phyloP scores from a whole-genome alignment of 257 asterid genomes.

The Primulina huaijiensis region DNA sequence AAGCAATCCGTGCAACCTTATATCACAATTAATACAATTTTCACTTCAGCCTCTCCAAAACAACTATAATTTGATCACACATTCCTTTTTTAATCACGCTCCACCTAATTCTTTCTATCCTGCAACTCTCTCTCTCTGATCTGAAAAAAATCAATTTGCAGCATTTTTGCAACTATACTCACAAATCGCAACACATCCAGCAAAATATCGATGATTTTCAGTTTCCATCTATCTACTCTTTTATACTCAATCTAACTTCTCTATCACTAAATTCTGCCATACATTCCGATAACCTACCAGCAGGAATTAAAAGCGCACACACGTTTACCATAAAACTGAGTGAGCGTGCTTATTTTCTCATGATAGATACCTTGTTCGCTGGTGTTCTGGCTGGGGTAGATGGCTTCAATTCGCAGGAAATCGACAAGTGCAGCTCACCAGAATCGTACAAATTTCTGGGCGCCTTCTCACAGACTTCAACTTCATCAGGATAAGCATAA shows the following conservation, averaged over 20 bases:
- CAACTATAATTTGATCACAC: neutral
- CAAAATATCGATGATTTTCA: slow-evolving; percentile 2
- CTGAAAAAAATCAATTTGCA: neutral
- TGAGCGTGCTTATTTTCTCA: neutral
- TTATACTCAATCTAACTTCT: slow-evolving; percentile 11
- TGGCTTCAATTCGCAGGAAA: slow-evolving; percentile 67
- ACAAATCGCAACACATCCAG: slow-evolving; percentile 5
- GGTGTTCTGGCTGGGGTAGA: slow-evolving; percentile 63
- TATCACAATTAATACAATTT: neutral
- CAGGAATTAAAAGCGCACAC: neutral
- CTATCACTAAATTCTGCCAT: slow-evolving; percentile 7
- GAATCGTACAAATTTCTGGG: slow-evolving; percentile 63
- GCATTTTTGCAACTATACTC: neutral
- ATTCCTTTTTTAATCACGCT: neutral
- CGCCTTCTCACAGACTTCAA: slow-evolving; percentile 49
- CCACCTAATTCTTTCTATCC: slow-evolving; percentile 15
- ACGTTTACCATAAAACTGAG: neutral
- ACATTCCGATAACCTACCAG: slow-evolving; percentile 4
- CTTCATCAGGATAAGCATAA: slow-evolving; percentile 46
- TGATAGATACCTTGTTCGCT: slow-evolving; percentile 53
- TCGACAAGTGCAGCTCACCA: slow-evolving; percentile 61
- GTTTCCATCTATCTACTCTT: slow-evolving; percentile 17
- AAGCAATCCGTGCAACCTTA: neutral
- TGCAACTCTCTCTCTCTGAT: slow-evolving; percentile 1
- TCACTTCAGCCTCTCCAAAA: slow-evolving; percentile 4